phyloP scores from a whole-genome alignment of 2,329 filamentous ascomycete genomes.

The Cadophora sp. region DNA sequence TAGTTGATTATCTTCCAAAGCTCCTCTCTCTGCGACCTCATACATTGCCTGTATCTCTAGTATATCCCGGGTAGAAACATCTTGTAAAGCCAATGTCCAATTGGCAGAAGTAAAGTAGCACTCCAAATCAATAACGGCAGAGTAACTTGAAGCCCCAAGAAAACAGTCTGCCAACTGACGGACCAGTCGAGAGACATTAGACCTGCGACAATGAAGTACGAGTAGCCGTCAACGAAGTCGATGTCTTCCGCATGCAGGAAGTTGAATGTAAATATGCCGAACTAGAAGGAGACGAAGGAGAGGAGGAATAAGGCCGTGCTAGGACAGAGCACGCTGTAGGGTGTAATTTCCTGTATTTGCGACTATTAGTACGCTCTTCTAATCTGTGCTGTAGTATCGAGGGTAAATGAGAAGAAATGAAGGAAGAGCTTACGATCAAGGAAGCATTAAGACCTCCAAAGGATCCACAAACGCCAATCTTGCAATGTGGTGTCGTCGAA shows the following conservation, averaged over 20 bases:
- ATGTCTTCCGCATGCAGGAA: neutral
- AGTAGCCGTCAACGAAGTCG: constrained; percentile 12
- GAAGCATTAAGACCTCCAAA: neutral
- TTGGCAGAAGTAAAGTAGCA: too few species aligned
- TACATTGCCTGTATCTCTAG: too few species aligned
- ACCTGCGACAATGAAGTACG: constrained; percentile 7
- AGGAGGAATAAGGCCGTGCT: neutral
- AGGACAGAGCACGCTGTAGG: constrained; percentile 14
- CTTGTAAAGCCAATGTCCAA: too few species aligned
- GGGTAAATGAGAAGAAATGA: neutral
- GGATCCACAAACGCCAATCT: neutral
- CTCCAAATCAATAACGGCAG: too few species aligned
- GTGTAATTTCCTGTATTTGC: constrained; percentile 12
- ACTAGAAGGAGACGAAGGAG: neutral
- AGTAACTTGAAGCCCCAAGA: too few species aligned
- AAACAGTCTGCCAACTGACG: too few species aligned
- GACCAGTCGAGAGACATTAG: neutral
- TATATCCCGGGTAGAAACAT: too few species aligned
- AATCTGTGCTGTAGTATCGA: neutral
- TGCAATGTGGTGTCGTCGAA: neutral
- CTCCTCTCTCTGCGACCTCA: too few species aligned
- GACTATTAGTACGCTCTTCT: neutral
- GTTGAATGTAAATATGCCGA: neutral
- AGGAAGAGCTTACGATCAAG: neutral
- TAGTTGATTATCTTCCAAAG: too few species aligned